Base-by-base conservation (phyloP, 768 basidiomycete species). In the Suillus placidus region DNA sequence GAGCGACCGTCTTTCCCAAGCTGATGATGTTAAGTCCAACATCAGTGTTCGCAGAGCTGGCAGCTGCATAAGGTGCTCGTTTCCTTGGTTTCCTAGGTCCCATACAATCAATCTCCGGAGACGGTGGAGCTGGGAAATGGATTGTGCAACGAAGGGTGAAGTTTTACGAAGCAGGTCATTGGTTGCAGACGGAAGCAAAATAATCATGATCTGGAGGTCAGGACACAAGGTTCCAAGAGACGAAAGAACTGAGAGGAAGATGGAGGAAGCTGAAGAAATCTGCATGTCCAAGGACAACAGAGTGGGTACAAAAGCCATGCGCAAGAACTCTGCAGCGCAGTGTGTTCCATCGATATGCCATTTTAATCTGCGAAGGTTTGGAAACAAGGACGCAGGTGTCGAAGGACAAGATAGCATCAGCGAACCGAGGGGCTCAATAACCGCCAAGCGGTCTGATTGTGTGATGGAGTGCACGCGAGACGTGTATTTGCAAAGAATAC, bases 271-370 rank as follows among this genome's bases (percentile, higher is more conserved):
- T 52, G 51, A 52, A 52, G 51, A 52, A 52, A 52, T 52, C 0
- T 18, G 14, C 0, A 52, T 52, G 8, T 30, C 8, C 7, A 52
- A 30, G 14, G 1, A 30, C 26, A 30, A 8, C 18, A 75, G 43
- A 3, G 72, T 16, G n/a, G 73, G 68, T 30, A 74, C 70, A 16
- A 74, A 75, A n/a, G 73, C 35, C 30, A 74, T 66, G n/a, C 67
- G 72, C 42, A 74, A 42, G 43, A 74, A 68, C 23, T 70, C 74
- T 1, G 71, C 60, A 70, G 70, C 71, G 42, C 60, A 45, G 0
- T 67, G 38, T 64, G 75, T 74, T 26, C 67, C 62, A 38, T 64
- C 61, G 9, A 74, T 67, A 45, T 70, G 71, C 73, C 74, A 74
- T 12, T 57, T 64, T 34, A 74, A 43, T 30, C 57, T 62, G 6